Conservation (phyloP, 2,329 filamentous ascomycete genomes). For the Herpotrichia juniperi region DNA sequence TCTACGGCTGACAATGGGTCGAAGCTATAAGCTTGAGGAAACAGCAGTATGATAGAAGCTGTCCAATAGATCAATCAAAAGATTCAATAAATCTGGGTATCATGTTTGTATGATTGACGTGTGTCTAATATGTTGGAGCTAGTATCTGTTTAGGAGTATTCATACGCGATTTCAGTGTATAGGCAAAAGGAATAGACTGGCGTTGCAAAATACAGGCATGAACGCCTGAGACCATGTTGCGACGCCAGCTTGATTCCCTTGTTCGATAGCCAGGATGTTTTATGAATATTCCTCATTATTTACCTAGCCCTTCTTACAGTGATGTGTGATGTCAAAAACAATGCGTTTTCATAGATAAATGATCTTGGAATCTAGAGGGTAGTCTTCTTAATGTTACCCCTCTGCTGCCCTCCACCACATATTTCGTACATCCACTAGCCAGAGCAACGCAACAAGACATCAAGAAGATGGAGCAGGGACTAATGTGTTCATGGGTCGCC, state of each 20-base stretch:
- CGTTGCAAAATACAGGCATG: too few relatives aligned
- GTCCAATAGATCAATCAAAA: background rate
- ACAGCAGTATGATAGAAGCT: background rate
- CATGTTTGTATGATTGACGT: too few relatives aligned
- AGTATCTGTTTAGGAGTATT: too few relatives aligned
- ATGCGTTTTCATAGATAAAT: conserved; percentile 24
- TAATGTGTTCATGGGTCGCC: conserved; percentile 25
- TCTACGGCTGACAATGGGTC: background rate
- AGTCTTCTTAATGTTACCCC: conserved; percentile 25
- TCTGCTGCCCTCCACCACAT: conserved; percentile 2
- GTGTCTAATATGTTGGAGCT: too few relatives aligned
- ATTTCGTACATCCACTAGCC: conserved; percentile 14
- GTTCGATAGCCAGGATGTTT: too few relatives aligned
- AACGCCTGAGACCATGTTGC: too few relatives aligned
- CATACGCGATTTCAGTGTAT: too few relatives aligned
- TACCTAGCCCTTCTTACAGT: too few relatives aligned
- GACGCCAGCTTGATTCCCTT: too few relatives aligned
- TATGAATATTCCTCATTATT: too few relatives aligned
- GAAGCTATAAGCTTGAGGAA: background rate
- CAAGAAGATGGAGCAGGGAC: conserved; percentile 2
- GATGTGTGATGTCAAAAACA: conserved; percentile 10
- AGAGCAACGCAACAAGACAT: conserved; percentile 4
- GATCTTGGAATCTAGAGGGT: conserved; percentile 34
- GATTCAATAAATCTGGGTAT: background rate
- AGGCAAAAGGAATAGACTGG: too few relatives aligned